A percentile compares a stretch with the other conserved stretches of the same genome.
phyloP scores from a whole-genome alignment of 108 stramenopile species.

The Nitzschia sp. region DNA sequence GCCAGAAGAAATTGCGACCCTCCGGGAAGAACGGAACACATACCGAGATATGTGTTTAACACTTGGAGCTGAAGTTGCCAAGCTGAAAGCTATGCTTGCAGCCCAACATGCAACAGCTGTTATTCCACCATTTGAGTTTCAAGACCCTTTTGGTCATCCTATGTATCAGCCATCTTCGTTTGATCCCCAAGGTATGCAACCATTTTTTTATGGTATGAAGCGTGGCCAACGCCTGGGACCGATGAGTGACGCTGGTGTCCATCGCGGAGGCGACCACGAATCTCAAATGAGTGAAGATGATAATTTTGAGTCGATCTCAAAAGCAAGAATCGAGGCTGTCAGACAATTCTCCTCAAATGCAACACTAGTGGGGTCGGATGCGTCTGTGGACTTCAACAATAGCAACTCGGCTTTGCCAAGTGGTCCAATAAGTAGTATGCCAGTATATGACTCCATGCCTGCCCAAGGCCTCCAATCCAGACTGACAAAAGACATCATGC shows the following conservation, averaged over 20 bases:
- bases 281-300: conserved; percentile 77
- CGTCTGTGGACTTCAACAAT: conserved; percentile 56
- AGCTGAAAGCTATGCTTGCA: conserved; percentile 71
- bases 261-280: conserved; percentile 60
- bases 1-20: conserved; percentile 46
- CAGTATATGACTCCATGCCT: conserved; percentile 22
- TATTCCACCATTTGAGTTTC: conserved; percentile 40
- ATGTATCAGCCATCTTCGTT: conserved; percentile 29
- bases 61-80: conserved; percentile 85
- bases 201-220: conserved; percentile 43
- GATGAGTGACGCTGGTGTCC: conserved; percentile 86
- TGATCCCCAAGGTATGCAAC: conserved; percentile 44
- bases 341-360: conserved; percentile 53
- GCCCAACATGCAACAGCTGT: conserved; percentile 42
- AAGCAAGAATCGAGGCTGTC: conserved; percentile 23
- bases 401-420: conserved; percentile 18
- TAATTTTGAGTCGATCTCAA: conserved; percentile 29
- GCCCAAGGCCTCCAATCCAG: conserved; percentile 66
- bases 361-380: conserved; percentile 69
- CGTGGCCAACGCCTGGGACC: conserved; percentile 48
- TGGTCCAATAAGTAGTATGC: conserved; percentile 10
- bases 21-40: conserved; percentile 74
- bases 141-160: conserved; percentile 30
- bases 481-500: conserved; percentile 61
- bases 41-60: conserved; percentile 81